These are phyloP conservation scores for Haplographium delicatum DNA, from an alignment of 495 filamentous ascomycete genomes.

Conservation along the genomic window DNA sequence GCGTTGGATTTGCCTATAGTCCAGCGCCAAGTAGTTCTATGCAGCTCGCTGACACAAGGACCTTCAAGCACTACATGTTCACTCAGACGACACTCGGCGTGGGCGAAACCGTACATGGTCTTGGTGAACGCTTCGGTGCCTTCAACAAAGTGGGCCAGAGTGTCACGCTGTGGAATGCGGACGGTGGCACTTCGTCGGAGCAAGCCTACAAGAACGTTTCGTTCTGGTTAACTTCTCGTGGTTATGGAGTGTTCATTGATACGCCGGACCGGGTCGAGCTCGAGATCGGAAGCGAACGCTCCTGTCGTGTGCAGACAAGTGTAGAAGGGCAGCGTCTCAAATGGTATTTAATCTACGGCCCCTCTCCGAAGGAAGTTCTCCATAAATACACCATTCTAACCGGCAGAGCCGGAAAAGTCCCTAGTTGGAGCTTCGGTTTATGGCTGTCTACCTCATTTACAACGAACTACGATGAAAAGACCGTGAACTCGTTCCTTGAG, in stretches of 20 bases:
- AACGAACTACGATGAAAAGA: slow-evolving; percentile 63
- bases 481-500: slow-evolving; percentile 61
- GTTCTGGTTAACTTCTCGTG: slow-evolving; percentile 62
- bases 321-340: slow-evolving; percentile 55
- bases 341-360: slow-evolving; percentile 63
- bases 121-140: slow-evolving; percentile 66
- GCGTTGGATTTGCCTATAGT: slow-evolving; percentile 52
- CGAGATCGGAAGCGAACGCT: slow-evolving; percentile 64
- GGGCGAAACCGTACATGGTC: slow-evolving; percentile 62
- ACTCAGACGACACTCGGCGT: slow-evolving; percentile 58
- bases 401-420: slow-evolving; percentile 53
- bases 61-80: slow-evolving; percentile 55
- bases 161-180: slow-evolving; percentile 65
- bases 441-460: slow-evolving; percentile 70
- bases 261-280: slow-evolving; percentile 53
- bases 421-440: slow-evolving; percentile 65
- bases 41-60: slow-evolving; percentile 49
- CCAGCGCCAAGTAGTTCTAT: slow-evolving; percentile 43
- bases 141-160: slow-evolving; percentile 67
- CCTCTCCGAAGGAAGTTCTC: slow-evolving; percentile 61
- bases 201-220: slow-evolving; percentile 71
- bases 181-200: slow-evolving; percentile 66
- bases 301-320: slow-evolving; percentile 57
- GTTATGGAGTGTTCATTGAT: slow-evolving; percentile 70
- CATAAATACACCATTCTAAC: slow-evolving; percentile 57